phyloP scores from a whole-genome alignment of 2,329 filamentous ascomycete genomes.

The Penicillium sp. region DNA sequence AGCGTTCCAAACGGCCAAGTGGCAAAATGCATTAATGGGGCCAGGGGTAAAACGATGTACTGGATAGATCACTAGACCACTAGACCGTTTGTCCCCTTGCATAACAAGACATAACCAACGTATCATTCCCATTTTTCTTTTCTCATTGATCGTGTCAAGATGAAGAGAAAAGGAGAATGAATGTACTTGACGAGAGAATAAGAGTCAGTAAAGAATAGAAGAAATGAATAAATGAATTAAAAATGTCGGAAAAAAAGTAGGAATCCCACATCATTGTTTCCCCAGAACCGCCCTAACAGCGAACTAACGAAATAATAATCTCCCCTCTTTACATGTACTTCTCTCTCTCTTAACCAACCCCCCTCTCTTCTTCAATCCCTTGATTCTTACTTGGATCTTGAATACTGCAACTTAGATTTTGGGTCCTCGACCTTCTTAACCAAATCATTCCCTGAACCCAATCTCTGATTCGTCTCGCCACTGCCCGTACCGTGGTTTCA shows the following conservation, averaged over 20 bases:
- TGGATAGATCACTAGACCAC: neutral
- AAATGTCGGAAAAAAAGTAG: conserved; percentile 3
- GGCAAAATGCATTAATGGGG: conserved; percentile 16
- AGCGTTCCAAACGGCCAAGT: conserved; percentile 7
- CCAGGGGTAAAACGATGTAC: conserved; percentile 23
- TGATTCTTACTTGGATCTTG: neutral
- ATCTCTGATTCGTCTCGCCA: neutral
- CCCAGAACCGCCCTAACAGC: conserved; percentile 19
- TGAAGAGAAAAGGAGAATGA: neutral
- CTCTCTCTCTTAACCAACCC: neutral
- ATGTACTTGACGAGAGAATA: neutral
- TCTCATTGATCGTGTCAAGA: neutral
- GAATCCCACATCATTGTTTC: conserved; percentile 19
- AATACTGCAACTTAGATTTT: no score
- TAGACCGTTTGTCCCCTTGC: conserved; percentile 5
- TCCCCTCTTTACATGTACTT: conserved; percentile 8
- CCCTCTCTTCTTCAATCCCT: conserved; percentile 1
- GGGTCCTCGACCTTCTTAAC: no score
- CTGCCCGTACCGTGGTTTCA: neutral
- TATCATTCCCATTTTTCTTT: conserved; percentile 1
- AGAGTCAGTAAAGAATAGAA: neutral
- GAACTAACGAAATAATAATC: conserved; percentile 20
- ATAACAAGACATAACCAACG: conserved; percentile 3
- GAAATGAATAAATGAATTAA: neutral
- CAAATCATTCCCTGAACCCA: neutral